Evolutionary conservation across 2,329 filamentous ascomycete species (phyloP).

Genomic region (Colletotrichum sp.): DNA sequence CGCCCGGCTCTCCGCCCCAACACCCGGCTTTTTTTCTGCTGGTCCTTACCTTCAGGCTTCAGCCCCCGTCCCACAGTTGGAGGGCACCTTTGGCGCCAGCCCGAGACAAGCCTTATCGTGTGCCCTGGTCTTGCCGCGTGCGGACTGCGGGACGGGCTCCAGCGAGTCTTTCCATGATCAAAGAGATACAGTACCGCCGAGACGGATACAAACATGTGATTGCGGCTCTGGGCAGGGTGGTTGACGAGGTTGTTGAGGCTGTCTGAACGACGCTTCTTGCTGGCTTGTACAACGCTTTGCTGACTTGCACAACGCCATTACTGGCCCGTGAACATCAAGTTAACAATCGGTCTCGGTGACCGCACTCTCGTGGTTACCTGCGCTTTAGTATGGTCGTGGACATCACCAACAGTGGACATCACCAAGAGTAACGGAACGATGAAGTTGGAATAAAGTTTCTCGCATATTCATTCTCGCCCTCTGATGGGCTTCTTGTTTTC

Average conservation of each 20-base stretch:
- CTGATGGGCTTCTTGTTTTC: background rate
- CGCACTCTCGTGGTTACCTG: background rate
- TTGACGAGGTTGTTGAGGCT: background rate
- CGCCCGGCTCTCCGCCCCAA: constrained; percentile 18
- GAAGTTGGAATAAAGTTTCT: background rate
- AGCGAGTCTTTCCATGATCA: background rate
- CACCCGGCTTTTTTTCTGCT: background rate
- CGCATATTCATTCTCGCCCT: background rate
- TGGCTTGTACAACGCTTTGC: background rate
- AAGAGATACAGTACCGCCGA: background rate
- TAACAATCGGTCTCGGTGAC: background rate
- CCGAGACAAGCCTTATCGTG: background rate
- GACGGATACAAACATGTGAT: background rate
- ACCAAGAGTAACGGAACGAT: background rate
- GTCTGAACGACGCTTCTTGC: background rate
- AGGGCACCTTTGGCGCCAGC: background rate
- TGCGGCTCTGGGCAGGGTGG: background rate
- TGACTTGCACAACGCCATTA: background rate
- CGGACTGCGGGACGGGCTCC: background rate
- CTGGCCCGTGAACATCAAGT: background rate
- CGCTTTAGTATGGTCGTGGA: background rate
- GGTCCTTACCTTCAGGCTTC: background rate
- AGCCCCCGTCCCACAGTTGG: background rate
- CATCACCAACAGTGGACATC: background rate
- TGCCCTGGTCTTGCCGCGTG: background rate